Base-by-base conservation (phyloP, 768 basidiomycete genomes). In the Leucosporidium scottii region DNA sequence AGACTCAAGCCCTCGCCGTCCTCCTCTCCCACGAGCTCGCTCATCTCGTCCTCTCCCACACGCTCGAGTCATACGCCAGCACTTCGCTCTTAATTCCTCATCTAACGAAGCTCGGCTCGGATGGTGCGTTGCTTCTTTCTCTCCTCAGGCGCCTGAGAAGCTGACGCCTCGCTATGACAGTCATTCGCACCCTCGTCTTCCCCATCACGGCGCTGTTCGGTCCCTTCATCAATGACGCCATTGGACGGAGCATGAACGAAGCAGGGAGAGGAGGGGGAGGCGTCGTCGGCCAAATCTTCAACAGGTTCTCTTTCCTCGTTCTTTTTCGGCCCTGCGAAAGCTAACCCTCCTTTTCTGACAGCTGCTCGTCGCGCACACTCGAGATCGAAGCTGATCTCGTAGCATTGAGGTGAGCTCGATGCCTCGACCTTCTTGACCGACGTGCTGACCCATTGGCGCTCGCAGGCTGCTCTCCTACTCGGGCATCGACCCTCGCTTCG, bases 171-270 rank as follows among this genome's bases (percentile, higher is more conserved):
- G n/a, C n/a, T n/a, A n/a, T n/a, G n/a, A n/a, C n/a, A n/a, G 74
- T 75, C 60, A 30, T 73, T 28, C 68, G 74, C 8, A 72, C 73
- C n/a, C 36, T 73, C 56, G 51, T 72, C 9, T 75, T 72, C 63
- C 74, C 73, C 21, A 18, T 74, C 67, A 81, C 80, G 1, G 72
- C 78, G 31, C 60, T 81, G 53, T 75, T 97, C 64, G 93, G 94
- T 0, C 94, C 94, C 1, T 96, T 97, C 77, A 85, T 97, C 66
- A 93, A 94, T 75, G 94, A 99, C 74, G 93, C 91, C 4, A 83
- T 98, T 30, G 90, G 87, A 0, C 85, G 89, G 61, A 74, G 92
- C 62, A 87, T 90, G 30, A 87, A 86, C 17, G 76, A 78, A 31
- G 77, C 78, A 57, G 70, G 78, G 18, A 68, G 67, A 15, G 72